Percentiles rank a stretch among this genome's conserved stretches.
These are phyloP conservation scores for Penstemon davidsonii DNA, from an alignment of 257 asterid genomes.

Conservation along the genomic window DNA sequence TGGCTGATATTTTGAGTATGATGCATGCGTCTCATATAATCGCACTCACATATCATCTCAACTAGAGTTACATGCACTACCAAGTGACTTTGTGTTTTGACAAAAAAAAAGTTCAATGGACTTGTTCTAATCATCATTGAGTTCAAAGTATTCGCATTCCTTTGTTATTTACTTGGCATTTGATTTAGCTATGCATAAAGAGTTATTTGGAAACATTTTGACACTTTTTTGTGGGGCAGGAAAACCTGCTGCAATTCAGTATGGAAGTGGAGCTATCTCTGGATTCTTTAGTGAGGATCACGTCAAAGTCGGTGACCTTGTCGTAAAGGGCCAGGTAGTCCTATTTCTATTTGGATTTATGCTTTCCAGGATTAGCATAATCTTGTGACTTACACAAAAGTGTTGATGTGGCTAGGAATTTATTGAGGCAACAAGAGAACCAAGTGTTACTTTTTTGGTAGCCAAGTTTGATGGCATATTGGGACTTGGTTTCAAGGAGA, in stretches of 20 bases:
- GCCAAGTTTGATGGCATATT: constrained; percentile 95
- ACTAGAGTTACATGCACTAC: background rate
- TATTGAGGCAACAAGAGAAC: constrained; percentile 93
- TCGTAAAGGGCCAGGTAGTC: constrained; percentile 64
- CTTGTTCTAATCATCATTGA: background rate
- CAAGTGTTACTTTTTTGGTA: constrained; percentile 74
- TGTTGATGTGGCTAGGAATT: constrained; percentile 52
- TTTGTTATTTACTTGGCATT: background rate
- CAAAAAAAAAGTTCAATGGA: background rate
- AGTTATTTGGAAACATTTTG: background rate
- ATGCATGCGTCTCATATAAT: background rate
- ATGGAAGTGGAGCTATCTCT: constrained; percentile 91
- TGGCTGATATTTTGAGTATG: background rate
- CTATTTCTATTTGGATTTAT: background rate
- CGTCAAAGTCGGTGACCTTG: constrained; percentile 68
- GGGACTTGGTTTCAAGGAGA: constrained; percentile 95
- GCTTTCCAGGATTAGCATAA: background rate
- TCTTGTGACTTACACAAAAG: background rate
- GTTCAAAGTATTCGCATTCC: background rate
- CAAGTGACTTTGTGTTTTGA: background rate
- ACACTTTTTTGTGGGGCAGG: constrained; percentile 40
- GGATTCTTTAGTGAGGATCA: constrained; percentile 78
- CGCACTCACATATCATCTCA: background rate
- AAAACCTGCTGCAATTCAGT: constrained; percentile 76
- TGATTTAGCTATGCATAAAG: background rate